phyloP scores from a whole-genome alignment of 768 basidiomycete species.

The Tricholoma sp. region DNA sequence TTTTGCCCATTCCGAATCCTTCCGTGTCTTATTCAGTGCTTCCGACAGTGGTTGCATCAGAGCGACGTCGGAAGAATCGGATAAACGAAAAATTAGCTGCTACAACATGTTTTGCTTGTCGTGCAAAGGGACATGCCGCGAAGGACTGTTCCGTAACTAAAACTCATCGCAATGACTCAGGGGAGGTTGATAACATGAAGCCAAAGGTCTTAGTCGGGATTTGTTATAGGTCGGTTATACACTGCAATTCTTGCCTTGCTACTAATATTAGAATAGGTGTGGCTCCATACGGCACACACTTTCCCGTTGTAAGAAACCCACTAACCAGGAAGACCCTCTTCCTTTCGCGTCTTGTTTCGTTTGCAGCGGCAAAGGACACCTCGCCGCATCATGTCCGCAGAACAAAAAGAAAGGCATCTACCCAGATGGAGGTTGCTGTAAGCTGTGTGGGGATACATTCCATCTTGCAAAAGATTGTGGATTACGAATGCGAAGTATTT shows the following conservation, averaged over 20 bases:
- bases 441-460: conserved; percentile 77
- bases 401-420: conserved; percentile 82
- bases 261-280: conserved; percentile 46
- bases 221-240: conserved; percentile 59
- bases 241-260: neutral
- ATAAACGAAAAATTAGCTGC: conserved; percentile 47
- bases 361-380: conserved; percentile 78
- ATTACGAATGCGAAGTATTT: conserved; percentile 51
- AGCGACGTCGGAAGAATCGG: conserved; percentile 62
- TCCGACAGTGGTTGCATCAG: conserved; percentile 28
- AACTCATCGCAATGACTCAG: conserved; percentile 12
- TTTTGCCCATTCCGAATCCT: conserved; percentile 12
- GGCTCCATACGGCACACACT: conserved; percentile 76
- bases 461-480: conserved; percentile 85
- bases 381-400: conserved; percentile 77
- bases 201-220: conserved; percentile 41
- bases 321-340: conserved; percentile 58
- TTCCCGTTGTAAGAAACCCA: conserved; percentile 66
- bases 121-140: conserved; percentile 78
- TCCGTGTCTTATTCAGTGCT: neutral
- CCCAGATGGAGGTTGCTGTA: conserved; percentile 87
- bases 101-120: conserved; percentile 84
- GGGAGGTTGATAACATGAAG: conserved; percentile 14
- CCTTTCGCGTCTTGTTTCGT: conserved; percentile 94
- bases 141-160: conserved; percentile 64